Evolutionary conservation across 345 rosid genomes (phyloP).

Genomic region (Acer yangbiense): DNA sequence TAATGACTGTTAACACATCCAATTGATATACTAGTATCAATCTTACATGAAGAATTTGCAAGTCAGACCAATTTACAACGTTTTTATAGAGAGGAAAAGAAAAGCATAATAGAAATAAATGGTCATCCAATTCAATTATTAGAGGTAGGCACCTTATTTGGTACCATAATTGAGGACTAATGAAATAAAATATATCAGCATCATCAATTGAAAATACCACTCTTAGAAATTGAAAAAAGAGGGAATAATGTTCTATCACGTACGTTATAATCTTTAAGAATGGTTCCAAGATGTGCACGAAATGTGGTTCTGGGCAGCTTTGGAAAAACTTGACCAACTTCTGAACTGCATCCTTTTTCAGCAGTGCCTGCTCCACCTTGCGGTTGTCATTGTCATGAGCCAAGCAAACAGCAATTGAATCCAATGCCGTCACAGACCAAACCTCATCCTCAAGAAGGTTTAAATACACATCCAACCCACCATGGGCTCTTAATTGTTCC

Average conservation of each 20-base stretch:
- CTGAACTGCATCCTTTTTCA: slow-evolving; percentile 85
- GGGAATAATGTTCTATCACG: slow-evolving; percentile 16
- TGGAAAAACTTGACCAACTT: slow-evolving; percentile 90
- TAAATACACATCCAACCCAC: slow-evolving; percentile 89
- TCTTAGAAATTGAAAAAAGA: not conserved
- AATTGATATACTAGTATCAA: not conserved
- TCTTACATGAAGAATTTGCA: not conserved
- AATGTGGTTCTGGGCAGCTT: slow-evolving; percentile 92
- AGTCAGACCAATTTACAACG: not conserved
- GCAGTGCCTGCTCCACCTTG: slow-evolving; percentile 94
- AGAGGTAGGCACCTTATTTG: not conserved
- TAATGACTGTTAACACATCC: not conserved
- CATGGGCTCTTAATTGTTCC: slow-evolving; percentile 97
- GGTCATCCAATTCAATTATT: not conserved
- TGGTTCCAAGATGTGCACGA: slow-evolving; percentile 96
- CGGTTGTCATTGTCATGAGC: slow-evolving; percentile 96
- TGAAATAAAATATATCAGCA: not conserved
- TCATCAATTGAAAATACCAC: not conserved
- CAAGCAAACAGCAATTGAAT: slow-evolving; percentile 94
- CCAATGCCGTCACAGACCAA: slow-evolving; percentile 96
- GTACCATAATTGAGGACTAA: not conserved
- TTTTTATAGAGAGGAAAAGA: not conserved
- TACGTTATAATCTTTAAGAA: slow-evolving; percentile 98
- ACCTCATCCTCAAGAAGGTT: slow-evolving; percentile 83
- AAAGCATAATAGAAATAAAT: not conserved